Percentiles rank a stretch among this genome's conserved stretches.
Evolutionary conservation across 2,329 filamentous ascomycete genomes (phyloP).

Genomic region (Parafenestella ontariensis): DNA sequence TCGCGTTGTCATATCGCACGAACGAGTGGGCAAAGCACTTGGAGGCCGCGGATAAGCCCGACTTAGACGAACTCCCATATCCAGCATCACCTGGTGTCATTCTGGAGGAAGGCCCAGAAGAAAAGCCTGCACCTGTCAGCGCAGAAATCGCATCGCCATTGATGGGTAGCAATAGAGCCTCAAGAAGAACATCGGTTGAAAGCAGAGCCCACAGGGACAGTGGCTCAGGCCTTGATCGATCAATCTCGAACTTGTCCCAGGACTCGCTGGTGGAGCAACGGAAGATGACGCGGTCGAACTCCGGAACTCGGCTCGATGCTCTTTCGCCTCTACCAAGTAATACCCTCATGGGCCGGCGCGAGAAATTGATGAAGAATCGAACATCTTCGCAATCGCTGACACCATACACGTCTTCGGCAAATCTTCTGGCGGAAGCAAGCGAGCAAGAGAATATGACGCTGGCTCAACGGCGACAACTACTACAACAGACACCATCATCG

Average conservation of each 20-base stretch:
- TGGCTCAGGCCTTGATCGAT: conserved; percentile 23
- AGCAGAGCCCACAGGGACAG: conserved; percentile 27
- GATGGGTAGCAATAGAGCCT: conserved; percentile 23
- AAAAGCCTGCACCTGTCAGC: conserved; percentile 62
- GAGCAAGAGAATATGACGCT: conserved; percentile 73
- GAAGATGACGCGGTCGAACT: conserved; percentile 24
- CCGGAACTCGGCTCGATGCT: conserved; percentile 17
- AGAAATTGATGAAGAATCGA: conserved; percentile 57
- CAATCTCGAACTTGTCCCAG: conserved; percentile 32
- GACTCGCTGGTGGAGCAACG: conserved; percentile 23
- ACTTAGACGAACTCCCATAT: conserved; percentile 66
- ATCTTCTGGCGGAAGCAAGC: conserved; percentile 28
- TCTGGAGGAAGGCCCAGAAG: conserved; percentile 50
- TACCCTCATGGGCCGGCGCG: conserved; percentile 64
- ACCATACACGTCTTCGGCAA: conserved; percentile 36
- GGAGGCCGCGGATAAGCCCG: conserved; percentile 75
- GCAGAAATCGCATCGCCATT: conserved; percentile 35
- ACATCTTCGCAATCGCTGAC: conserved; percentile 49
- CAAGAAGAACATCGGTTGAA: conserved; percentile 33
- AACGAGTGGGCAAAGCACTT: conserved; percentile 97
- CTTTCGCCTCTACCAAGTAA: conserved; percentile 41
- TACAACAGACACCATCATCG: conserved; percentile 37
- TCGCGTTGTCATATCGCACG: conserved; percentile 84
- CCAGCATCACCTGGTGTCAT: conserved; percentile 52
- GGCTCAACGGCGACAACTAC: conserved; percentile 62